These are phyloP conservation scores for Mucor saturninus DNA, from an alignment of 371 early-diverging fungal species.

Conservation along the genomic window DNA sequence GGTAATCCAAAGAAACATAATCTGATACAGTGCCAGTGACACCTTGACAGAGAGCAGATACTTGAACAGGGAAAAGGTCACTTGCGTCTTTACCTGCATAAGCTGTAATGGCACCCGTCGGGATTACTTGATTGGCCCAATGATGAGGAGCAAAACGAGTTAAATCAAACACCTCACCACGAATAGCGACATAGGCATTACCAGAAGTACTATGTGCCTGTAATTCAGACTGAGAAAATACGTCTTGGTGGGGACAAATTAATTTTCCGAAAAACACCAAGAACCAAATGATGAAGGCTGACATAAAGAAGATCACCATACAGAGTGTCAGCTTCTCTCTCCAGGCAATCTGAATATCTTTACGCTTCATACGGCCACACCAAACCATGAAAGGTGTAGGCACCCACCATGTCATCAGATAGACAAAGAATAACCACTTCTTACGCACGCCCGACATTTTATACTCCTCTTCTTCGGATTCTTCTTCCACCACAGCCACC, in stretches of 20 bases:
- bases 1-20: slow-evolving; percentile 44
- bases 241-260: slow-evolving; percentile 85
- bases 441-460: slow-evolving; percentile 51
- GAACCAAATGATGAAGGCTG: slow-evolving; percentile 45
- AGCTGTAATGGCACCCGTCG: slow-evolving; percentile 54
- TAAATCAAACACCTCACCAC: slow-evolving; percentile 78
- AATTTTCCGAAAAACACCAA: slow-evolving; percentile 85
- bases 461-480: slow-evolving; percentile 15
- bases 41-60: slow-evolving; percentile 59
- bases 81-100: slow-evolving; percentile 75
- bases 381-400: slow-evolving; percentile 67
- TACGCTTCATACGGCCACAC: slow-evolving; percentile 77
- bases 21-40: slow-evolving; percentile 39
- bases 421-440: slow-evolving; percentile 84
- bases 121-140: slow-evolving; percentile 53
- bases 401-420: slow-evolving; percentile 89
- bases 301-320: slow-evolving; percentile 70
- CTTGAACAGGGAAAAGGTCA: slow-evolving; percentile 78
- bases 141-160: slow-evolving; percentile 65
- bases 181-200: slow-evolving; percentile 64
- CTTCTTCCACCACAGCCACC: slow-evolving; percentile 17
- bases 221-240: slow-evolving; percentile 60
- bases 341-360: slow-evolving; percentile 89
- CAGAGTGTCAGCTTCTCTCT: slow-evolving; percentile 84
- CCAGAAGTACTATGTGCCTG: slow-evolving; percentile 40